A percentile compares a stretch with the other conserved stretches of the same genome.
phyloP scores from a whole-genome alignment of 2,329 filamentous ascomycete genomes.

The Venturia oleaginea region DNA sequence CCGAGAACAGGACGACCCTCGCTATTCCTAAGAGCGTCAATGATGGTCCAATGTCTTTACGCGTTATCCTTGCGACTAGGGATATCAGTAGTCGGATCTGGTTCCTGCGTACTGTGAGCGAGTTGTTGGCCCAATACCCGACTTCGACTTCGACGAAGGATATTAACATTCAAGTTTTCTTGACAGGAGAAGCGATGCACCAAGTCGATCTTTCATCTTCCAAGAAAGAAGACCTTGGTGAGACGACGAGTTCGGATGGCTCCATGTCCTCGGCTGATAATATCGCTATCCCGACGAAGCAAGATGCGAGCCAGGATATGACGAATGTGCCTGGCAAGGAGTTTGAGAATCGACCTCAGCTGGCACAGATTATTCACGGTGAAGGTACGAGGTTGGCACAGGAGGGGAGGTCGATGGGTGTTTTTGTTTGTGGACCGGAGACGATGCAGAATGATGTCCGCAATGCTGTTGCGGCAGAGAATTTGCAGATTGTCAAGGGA shows the following conservation, averaged over 20 bases:
- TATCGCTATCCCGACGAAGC: slow-evolving; percentile 13
- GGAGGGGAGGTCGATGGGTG: slow-evolving; percentile 20
- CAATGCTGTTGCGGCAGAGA: slow-evolving; percentile 37
- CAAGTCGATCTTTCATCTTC: not conserved
- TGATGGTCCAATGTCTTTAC: slow-evolving; percentile 17
- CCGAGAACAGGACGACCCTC: not conserved
- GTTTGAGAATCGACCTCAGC: slow-evolving; percentile 25
- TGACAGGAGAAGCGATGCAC: slow-evolving; percentile 21
- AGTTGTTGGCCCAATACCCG: slow-evolving; percentile 21
- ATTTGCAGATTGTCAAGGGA: slow-evolving; percentile 28
- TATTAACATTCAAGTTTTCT: slow-evolving; percentile 20
- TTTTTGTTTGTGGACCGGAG: slow-evolving; percentile 36
- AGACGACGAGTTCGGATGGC: slow-evolving; percentile 12
- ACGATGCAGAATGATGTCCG: slow-evolving; percentile 41
- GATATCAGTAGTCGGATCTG: slow-evolving; percentile 27
- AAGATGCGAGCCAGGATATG: not conserved
- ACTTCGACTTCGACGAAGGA: slow-evolving; percentile 15
- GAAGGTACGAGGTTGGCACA: slow-evolving; percentile 18
- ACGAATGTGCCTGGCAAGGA: slow-evolving; percentile 18
- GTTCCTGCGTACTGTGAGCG: slow-evolving; percentile 26
- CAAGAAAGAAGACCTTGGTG: not conserved
- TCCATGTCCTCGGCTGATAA: slow-evolving; percentile 21
- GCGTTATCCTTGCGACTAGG: slow-evolving; percentile 29
- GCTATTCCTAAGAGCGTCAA: not conserved
- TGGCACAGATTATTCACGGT: slow-evolving; percentile 23